Percentiles rank a stretch among this genome's conserved stretches.
Conservation (phyloP, 495 filamentous ascomycete species). For the Xylaria longipes region DNA sequence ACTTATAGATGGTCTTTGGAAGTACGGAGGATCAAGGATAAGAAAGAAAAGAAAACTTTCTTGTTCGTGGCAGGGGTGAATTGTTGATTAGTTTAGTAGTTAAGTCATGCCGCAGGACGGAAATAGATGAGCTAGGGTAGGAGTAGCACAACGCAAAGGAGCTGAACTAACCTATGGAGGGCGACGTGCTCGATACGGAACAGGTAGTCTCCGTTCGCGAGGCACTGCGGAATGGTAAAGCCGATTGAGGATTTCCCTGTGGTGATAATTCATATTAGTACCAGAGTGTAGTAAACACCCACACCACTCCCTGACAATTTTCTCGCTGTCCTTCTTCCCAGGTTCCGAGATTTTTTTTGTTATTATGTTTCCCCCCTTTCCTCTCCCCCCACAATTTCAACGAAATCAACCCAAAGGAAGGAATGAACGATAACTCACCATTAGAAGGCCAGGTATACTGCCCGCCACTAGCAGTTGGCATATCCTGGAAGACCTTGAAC, state of each 20-base stretch:
- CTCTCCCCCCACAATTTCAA: neutral
- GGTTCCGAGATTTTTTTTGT: neutral
- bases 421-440: constrained; percentile 38
- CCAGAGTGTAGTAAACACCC: neutral
- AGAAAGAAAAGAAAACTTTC: neutral
- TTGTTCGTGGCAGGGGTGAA: neutral
- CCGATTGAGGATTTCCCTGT: constrained; percentile 43
- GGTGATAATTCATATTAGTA: neutral
- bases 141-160: neutral
- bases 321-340: neutral
- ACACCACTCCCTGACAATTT: neutral
- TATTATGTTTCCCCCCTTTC: neutral
- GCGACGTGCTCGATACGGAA: constrained; percentile 65
- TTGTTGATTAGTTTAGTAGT: neutral
- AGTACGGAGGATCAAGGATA: neutral
- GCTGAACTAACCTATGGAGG: constrained; percentile 44
- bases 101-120: neutral
- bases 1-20: neutral
- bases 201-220: constrained; percentile 63
- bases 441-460: constrained; percentile 53
- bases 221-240: constrained; percentile 56
- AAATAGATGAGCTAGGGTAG: neutral
- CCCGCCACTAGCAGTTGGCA: constrained; percentile 42
- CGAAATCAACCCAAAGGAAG: neutral
- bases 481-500: constrained; percentile 61